phyloP scores from a whole-genome alignment of 2,329 filamentous ascomycete genomes.

The Trematosphaeria pertusa region DNA sequence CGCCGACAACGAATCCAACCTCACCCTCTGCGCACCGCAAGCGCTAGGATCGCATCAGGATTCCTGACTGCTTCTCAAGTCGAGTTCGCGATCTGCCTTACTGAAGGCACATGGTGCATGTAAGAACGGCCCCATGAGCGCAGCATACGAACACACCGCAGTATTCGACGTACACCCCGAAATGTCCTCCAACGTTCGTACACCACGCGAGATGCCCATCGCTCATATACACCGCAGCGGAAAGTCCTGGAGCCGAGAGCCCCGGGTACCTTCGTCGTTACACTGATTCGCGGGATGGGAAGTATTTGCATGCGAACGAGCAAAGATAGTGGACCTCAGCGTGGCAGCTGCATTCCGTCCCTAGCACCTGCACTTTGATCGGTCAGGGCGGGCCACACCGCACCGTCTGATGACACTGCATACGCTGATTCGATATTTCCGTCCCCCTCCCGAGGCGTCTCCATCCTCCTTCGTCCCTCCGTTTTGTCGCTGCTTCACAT shows the following conservation, averaged over 20 bases:
- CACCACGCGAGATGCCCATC: background rate
- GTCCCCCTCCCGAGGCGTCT: background rate
- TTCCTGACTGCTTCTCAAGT: background rate
- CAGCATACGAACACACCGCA: too few relatives aligned
- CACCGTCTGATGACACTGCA: background rate
- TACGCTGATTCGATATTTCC: background rate
- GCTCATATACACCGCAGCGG: slow-evolving; percentile 18
- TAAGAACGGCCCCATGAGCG: background rate
- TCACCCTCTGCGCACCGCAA: background rate
- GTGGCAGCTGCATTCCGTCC: slow-evolving; percentile 5
- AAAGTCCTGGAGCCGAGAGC: slow-evolving; percentile 8
- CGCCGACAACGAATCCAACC: slow-evolving; percentile 6
- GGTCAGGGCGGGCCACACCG: slow-evolving; percentile 3
- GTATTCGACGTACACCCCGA: too few relatives aligned
- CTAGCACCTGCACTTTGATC: slow-evolving; percentile 3
- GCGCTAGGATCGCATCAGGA: slow-evolving; percentile 6
- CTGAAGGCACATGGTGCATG: background rate
- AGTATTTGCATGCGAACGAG: too few relatives aligned
- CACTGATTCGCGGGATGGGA: too few relatives aligned
- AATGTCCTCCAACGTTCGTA: background rate
- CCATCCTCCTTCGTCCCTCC: background rate
- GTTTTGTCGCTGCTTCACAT: slow-evolving; percentile 15
- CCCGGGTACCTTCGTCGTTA: too few relatives aligned
- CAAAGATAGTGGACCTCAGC: background rate
- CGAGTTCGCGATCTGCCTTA: background rate